phyloP scores from a whole-genome alignment of 2,329 filamentous ascomycete genomes.

The Pseudopithomyces maydicus region DNA sequence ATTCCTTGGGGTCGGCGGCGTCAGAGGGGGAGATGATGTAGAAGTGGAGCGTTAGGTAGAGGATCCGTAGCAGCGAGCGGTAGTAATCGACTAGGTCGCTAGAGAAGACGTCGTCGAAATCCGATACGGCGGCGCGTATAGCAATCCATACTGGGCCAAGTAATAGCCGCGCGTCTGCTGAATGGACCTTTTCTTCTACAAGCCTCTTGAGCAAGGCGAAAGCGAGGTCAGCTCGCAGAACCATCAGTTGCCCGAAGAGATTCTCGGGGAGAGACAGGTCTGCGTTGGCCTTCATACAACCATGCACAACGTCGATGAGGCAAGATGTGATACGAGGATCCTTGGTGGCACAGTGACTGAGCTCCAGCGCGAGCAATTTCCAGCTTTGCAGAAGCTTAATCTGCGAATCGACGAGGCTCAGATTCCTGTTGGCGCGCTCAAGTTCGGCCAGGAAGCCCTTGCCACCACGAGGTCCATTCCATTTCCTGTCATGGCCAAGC shows the following conservation, averaged over 20 bases:
- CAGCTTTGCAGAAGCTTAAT: constrained; percentile 84
- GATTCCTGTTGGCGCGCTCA: constrained; percentile 82
- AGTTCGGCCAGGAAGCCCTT: constrained; percentile 84
- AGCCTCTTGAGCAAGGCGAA: constrained; percentile 83
- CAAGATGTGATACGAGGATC: constrained; percentile 66
- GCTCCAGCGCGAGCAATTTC: constrained; percentile 84
- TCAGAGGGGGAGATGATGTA: constrained; percentile 52
- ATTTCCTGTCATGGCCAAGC: constrained; percentile 76
- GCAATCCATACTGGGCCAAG: constrained; percentile 66
- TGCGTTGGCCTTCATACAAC: constrained; percentile 80
- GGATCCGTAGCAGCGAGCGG: constrained; percentile 78
- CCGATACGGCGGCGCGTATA: constrained; percentile 57
- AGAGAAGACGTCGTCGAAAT: constrained; percentile 64
- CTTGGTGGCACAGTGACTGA: constrained; percentile 67
- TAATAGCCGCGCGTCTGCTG: constrained; percentile 58
- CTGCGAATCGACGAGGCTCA: constrained; percentile 91
- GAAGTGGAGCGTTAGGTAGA: constrained; percentile 80
- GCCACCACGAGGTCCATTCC: constrained; percentile 62
- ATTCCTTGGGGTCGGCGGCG: constrained; percentile 19
- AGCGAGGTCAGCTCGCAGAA: constrained; percentile 78
- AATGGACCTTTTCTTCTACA: constrained; percentile 60
- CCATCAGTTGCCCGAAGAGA: constrained; percentile 79
- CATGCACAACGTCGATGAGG: constrained; percentile 74
- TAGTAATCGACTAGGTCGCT: constrained; percentile 72
- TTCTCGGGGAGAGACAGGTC: constrained; percentile 73